These are phyloP conservation scores for Chrysanthemum lavandulifolium DNA, from an alignment of 129 eudicot genomes.

Conservation along the genomic window DNA sequence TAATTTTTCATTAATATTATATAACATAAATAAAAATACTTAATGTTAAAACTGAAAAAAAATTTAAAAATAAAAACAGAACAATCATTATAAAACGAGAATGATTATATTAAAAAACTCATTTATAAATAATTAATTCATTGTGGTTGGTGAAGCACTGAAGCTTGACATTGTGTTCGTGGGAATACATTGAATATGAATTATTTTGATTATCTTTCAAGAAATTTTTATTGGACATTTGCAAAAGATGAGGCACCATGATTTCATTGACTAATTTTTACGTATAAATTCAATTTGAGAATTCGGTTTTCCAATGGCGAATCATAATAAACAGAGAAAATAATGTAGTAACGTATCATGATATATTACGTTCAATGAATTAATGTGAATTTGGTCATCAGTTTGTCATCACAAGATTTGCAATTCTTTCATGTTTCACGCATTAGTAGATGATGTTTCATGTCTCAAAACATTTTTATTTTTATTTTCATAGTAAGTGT, in stretches of 20 bases:
- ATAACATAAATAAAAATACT: too few relatives aligned
- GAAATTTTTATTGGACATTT: background rate
- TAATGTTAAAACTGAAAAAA: too few relatives aligned
- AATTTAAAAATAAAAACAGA: background rate
- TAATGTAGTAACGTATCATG: background rate
- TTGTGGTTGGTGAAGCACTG: constrained; percentile 6
- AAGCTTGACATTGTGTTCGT: constrained; percentile 3
- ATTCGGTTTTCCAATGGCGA: too few relatives aligned
- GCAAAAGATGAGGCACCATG: background rate
- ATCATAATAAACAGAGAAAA: too few relatives aligned
- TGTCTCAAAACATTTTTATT: background rate
- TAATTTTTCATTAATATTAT: too few relatives aligned
- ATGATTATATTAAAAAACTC: background rate
- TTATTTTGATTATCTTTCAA: background rate
- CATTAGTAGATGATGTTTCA: background rate
- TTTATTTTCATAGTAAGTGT: background rate
- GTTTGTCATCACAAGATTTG: background rate
- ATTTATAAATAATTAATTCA: background rate
- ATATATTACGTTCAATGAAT: background rate
- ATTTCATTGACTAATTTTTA: background rate
- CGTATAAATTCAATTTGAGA: too few relatives aligned
- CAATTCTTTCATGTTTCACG: background rate
- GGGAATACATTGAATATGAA: constrained; percentile 12
- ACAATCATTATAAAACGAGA: too few relatives aligned
- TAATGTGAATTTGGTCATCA: background rate